Percentiles rank a stretch among this genome's conserved stretches.
Evolutionary conservation across 495 filamentous ascomycete species (phyloP).

Genomic region (Pyronema omphalodes): DNA sequence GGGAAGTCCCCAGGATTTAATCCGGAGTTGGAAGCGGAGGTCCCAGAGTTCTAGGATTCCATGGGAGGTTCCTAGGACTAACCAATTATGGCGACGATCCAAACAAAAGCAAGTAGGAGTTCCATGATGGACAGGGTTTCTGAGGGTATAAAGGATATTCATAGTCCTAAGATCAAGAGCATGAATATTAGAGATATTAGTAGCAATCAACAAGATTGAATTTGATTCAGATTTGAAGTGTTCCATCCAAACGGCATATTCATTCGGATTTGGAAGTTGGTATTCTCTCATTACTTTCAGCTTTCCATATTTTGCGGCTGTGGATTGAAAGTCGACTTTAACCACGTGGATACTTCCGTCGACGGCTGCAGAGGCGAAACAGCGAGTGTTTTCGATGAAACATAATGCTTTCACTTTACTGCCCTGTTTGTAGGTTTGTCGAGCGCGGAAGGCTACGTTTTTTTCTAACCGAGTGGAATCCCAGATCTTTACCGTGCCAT

Average conservation of each 20-base stretch:
- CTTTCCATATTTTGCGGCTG: slow-evolving; percentile 55
- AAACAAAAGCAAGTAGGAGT: slow-evolving; percentile 84
- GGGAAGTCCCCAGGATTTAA: slow-evolving; percentile 78
- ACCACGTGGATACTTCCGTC: slow-evolving; percentile 86
- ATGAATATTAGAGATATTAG: slow-evolving; percentile 62
- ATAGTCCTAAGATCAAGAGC: slow-evolving; percentile 82
- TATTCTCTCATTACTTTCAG: slow-evolving; percentile 59
- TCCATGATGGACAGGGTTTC: slow-evolving; percentile 87
- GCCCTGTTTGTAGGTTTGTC: slow-evolving; percentile 70
- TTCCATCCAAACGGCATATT: slow-evolving; percentile 80
- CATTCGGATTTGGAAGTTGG: slow-evolving; percentile 45
- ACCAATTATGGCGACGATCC: slow-evolving; percentile 69
- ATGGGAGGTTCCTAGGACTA: slow-evolving; percentile 79
- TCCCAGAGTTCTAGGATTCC: slow-evolving; percentile 93
- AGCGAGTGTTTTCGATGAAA: slow-evolving; percentile 88
- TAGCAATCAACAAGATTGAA: slow-evolving; percentile 70
- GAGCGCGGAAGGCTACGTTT: slow-evolving; percentile 66
- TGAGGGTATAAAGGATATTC: slow-evolving; percentile 57
- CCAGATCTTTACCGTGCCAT: slow-evolving; percentile 86
- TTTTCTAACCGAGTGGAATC: slow-evolving; percentile 76
- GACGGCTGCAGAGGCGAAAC: slow-evolving; percentile 70
- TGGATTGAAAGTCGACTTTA: slow-evolving; percentile 55
- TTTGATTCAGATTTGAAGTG: slow-evolving; percentile 65
- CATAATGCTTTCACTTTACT: slow-evolving; percentile 50
- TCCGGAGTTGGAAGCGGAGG: slow-evolving; percentile 68